phyloP scores from a whole-genome alignment of 257 asterid species.

The Solanum paucissectum region DNA sequence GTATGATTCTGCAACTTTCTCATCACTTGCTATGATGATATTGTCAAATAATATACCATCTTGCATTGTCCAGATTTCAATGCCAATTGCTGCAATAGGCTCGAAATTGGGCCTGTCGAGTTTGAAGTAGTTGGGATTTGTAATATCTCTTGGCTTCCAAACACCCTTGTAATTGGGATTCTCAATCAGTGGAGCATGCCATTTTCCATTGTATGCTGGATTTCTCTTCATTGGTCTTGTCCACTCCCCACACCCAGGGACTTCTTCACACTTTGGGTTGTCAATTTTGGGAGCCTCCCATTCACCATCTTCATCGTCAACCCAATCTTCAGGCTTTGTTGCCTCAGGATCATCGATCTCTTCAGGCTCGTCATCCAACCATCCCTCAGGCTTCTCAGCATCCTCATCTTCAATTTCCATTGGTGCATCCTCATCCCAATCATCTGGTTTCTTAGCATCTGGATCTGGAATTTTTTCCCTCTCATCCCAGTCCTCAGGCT shows the following conservation, averaged over 20 bases:
- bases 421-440: conserved; percentile 98
- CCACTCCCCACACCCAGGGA: conserved; percentile 99
- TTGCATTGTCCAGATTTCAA: conserved; percentile 98
- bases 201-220: conserved; percentile 92
- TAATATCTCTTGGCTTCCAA: conserved; percentile 82
- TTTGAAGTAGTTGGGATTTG: conserved; percentile 74
- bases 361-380: conserved; percentile 98
- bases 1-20: conserved; percentile 56
- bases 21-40: conserved; percentile 55
- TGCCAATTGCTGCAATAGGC: conserved; percentile 91
- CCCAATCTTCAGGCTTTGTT: conserved; percentile 94
- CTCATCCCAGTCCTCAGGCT: conserved; percentile 99
- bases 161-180: conserved; percentile 90
- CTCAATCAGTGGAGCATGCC: conserved; percentile 75
- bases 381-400: conserved; percentile 90
- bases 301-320: conserved; percentile 95
- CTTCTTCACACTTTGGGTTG: conserved; percentile 66
- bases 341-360: conserved; percentile 95
- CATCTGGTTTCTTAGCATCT: conserved; percentile 82
- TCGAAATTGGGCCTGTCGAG: conserved; percentile 80
- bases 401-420: conserved; percentile 83
- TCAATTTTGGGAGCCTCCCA: conserved; percentile 94
- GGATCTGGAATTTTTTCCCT: conserved; percentile 82
- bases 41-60: conserved; percentile 87
- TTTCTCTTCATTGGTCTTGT: conserved; percentile 73